A percentile compares a stretch with the other conserved stretches of the same genome.
Evolutionary conservation across 129 eudicot species (phyloP).

Genomic region (Heracleum sosnowskyi): DNA sequence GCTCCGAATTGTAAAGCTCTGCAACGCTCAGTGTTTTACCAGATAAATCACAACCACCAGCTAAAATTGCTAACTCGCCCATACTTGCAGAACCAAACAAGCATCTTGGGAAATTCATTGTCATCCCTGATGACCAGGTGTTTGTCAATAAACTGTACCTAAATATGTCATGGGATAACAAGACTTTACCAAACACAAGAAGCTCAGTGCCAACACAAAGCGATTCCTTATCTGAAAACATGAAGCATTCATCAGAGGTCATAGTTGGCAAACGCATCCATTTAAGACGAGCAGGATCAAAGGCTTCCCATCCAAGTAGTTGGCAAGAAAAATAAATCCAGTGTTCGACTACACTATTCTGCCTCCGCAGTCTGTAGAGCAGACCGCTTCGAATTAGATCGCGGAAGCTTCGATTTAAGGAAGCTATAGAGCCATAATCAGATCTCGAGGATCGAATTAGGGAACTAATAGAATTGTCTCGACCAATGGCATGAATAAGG

Average conservation of each 20-base stretch:
- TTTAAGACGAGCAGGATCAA: slow-evolving; percentile 52
- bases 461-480: slow-evolving; percentile 61
- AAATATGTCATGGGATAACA: slow-evolving; percentile 44
- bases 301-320: slow-evolving; percentile 83
- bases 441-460: slow-evolving; percentile 66
- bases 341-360: slow-evolving; percentile 53
- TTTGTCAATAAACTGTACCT: slow-evolving; percentile 62
- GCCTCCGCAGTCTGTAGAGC: slow-evolving; percentile 49
- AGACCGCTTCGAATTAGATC: slow-evolving; percentile 55
- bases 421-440: slow-evolving; percentile 67
- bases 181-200: slow-evolving; percentile 64
- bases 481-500: slow-evolving; percentile 51
- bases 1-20: slow-evolving; percentile 65
- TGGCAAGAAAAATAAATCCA: slow-evolving; percentile 94
- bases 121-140: slow-evolving; percentile 66
- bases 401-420: slow-evolving; percentile 56
- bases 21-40: slow-evolving; percentile 51
- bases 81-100: slow-evolving; percentile 84
- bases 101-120: slow-evolving; percentile 66
- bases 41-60: slow-evolving; percentile 64
- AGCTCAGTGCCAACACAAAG: slow-evolving; percentile 81
- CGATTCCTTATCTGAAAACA: slow-evolving; percentile 74
- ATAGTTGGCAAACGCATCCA: slow-evolving; percentile 77
- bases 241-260: slow-evolving; percentile 57
- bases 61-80: slow-evolving; percentile 76